Evolutionary conservation across 345 rosid species (phyloP).

Genomic region (Carallia pectinifolia): DNA sequence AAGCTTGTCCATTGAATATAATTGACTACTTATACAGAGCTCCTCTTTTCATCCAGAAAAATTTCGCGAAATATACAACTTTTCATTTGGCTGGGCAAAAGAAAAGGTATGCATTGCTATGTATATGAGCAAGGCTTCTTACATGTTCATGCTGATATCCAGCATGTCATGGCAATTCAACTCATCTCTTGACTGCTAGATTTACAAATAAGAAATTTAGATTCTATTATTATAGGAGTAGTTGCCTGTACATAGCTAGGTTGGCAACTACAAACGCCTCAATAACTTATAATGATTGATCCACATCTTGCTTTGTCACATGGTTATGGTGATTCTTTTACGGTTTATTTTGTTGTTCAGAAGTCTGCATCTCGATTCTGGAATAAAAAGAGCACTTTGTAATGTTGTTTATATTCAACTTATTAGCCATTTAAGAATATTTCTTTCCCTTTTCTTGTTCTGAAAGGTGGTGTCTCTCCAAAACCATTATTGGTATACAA

Average conservation of each 20-base stretch:
- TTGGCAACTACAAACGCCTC: background rate
- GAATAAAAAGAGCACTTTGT: background rate
- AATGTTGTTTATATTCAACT: too few relatives aligned
- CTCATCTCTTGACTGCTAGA: too few relatives aligned
- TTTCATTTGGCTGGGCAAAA: conserved; percentile 97
- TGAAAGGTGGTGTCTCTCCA: too few relatives aligned
- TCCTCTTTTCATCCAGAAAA: conserved; percentile 52
- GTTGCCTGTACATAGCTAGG: background rate
- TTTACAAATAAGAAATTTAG: too few relatives aligned
- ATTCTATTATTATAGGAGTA: too few relatives aligned
- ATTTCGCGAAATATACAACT: conserved; percentile 88
- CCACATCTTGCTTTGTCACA: background rate
- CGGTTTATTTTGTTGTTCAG: background rate
- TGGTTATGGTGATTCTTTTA: background rate
- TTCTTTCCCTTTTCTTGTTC: too few relatives aligned
- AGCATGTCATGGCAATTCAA: background rate
- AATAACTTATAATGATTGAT: background rate
- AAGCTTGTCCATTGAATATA: too few relatives aligned
- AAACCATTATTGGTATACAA: too few relatives aligned
- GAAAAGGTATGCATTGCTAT: conserved; percentile 68
- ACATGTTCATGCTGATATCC: background rate
- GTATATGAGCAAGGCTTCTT: background rate
- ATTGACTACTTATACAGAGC: too few relatives aligned
- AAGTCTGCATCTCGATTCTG: background rate
- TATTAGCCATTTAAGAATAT: too few relatives aligned